phyloP scores from a whole-genome alignment of 306 rosid species.

The Herpetospermum pedunculosum region DNA sequence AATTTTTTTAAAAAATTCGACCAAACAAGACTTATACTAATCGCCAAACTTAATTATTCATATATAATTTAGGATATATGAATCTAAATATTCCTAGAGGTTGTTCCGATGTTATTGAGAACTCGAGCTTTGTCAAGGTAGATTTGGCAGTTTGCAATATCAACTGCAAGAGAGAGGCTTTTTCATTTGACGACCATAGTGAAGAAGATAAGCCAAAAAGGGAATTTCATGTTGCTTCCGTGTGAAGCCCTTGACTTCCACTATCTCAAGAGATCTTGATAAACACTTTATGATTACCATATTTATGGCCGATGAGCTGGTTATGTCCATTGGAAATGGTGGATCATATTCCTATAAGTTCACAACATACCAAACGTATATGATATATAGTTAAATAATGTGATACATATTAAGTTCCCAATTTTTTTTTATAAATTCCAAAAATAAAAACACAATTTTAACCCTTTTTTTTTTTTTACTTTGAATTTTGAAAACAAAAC shows the following conservation, averaged over 20 bases:
- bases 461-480: no score
- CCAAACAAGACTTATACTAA: no score
- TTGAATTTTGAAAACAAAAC: no score
- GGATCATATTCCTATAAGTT: slow-evolving; percentile 21
- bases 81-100: not conserved
- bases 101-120: not conserved
- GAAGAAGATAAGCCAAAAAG: slow-evolving; percentile 8
- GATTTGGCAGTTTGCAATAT: not conserved
- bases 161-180: not conserved
- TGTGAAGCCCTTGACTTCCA: slow-evolving; percentile 13
- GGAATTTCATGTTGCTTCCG: slow-evolving; percentile 7
- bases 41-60: not conserved
- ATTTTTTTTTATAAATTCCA: no score
- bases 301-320: not conserved
- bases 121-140: not conserved
- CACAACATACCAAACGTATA: no score
- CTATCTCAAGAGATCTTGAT: not conserved
- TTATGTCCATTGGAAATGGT: slow-evolving; percentile 5
- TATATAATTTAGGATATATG: not conserved
- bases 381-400: no score
- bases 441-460: no score
- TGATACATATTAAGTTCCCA: no score
- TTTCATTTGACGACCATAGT: not conserved
- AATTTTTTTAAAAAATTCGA: no score
- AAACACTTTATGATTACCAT: not conserved